Base-by-base conservation (phyloP, 306 rosid genomes). In the Fragaria nilgerrensis region DNA sequence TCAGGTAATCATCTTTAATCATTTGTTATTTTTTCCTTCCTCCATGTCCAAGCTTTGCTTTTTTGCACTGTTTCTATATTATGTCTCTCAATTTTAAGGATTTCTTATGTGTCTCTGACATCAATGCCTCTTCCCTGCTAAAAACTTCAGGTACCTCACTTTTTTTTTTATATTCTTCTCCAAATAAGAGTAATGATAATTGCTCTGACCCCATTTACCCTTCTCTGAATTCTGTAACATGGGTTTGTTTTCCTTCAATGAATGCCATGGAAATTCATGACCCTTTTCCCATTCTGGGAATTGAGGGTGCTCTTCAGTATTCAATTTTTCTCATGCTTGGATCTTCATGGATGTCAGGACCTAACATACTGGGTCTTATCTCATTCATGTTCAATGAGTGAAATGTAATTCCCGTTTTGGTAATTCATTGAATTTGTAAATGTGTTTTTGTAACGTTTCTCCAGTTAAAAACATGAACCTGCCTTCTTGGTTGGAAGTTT, bases 1-100 rank as follows among this genome's bases (percentile, higher is more conserved):
- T 77, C 77, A 79, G 94, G 92, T 88, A 77, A 84, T 81, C 84
- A 77, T 77, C 63, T 65, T 75, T 79, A 74, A 76, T 82, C 69
- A 77, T 83, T 79, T 36, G 45, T 62, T 6, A 7, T 15, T 70
- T 68, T 25, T 34, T 49, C 29, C 50, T 59, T 58, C 56, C 73
- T 72, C 25, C 17, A 29, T 56, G 16, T 64, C 44, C 49, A 29
- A 63, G 70, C 27, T 74, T 20, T 49, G 27, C 74, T 70, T 70
- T 76, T 74, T 74, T 59, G 20, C 22, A 53, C 23, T 74, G 6
- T 70, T 43, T 29, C 34, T 15, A 43, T 39, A 39, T 37, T 66
- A 6, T 53, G 70, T 75, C 59, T 68, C 73, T 69, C 16, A 47
- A 70, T 32, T 76, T 79, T 81, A 77, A 65, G 45, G 11, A 52